A percentile compares a stretch with the other conserved stretches of the same genome.
These are phyloP conservation scores for Nannizziopsis barbatae DNA, from an alignment of 2,329 filamentous ascomycete genomes.

Conservation along the genomic window DNA sequence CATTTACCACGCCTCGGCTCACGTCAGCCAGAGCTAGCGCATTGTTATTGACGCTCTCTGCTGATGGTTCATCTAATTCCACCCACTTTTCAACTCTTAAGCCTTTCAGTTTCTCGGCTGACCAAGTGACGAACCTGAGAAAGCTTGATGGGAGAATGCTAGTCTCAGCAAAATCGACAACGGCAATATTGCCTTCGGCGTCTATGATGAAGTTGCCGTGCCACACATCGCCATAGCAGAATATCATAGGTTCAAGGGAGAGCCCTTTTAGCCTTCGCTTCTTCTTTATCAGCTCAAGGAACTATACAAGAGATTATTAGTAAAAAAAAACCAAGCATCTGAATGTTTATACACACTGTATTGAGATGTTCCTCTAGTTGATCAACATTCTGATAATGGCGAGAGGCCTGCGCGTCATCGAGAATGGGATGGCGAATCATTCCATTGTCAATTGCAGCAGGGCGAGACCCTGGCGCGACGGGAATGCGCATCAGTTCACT, in stretches of 20 bases:
- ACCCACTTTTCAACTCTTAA: background rate
- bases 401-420: slow-evolving; percentile 7
- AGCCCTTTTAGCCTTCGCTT: slow-evolving; percentile 9
- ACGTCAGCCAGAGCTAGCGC: background rate
- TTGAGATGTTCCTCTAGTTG: slow-evolving; percentile 18
- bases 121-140: background rate
- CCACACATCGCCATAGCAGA: slow-evolving; percentile 16
- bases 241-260: slow-evolving; percentile 16
- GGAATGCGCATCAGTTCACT: slow-evolving; percentile 16
- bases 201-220: slow-evolving; percentile 17
- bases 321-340: background rate
- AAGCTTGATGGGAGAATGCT: slow-evolving; percentile 19
- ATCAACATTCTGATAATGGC: slow-evolving; percentile 15
- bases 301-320: background rate
- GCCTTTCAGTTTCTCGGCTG: background rate
- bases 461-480: slow-evolving; percentile 10
- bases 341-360: slow-evolving; percentile 8
- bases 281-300: slow-evolving; percentile 11
- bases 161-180: slow-evolving; percentile 14
- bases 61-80: slow-evolving; percentile 3
- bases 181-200: slow-evolving; percentile 9
- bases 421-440: slow-evolving; percentile 12
- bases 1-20: background rate
- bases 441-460: slow-evolving; percentile 4
- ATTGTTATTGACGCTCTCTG: slow-evolving; percentile 7